phyloP scores from a whole-genome alignment of 2,329 filamentous ascomycete species.

The Elsinoe necatrix region DNA sequence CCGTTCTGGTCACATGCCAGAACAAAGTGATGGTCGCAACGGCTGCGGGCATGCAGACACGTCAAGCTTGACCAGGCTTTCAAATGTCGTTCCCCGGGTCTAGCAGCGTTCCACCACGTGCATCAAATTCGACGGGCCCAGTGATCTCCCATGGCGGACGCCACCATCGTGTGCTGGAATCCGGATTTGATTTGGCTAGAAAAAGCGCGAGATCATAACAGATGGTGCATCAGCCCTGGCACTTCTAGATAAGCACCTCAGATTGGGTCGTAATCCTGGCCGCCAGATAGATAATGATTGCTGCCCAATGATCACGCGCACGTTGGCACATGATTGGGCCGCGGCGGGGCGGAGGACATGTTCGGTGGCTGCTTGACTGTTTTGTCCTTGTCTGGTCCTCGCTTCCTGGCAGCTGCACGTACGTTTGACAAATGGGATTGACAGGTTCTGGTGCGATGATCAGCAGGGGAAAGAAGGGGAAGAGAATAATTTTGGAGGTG shows the following conservation, averaged over 20 bases:
- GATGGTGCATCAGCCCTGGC: not conserved
- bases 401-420: not conserved
- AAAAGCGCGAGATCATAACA: not conserved
- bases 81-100: not conserved
- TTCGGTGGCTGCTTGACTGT: not conserved
- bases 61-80: not conserved
- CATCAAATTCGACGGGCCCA: not conserved
- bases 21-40: not conserved
- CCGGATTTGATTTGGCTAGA: constrained; percentile 2
- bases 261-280: not conserved
- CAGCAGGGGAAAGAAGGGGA: constrained; percentile 3
- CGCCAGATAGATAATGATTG: not conserved
- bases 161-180: constrained; percentile 4
- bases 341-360: constrained; percentile 1
- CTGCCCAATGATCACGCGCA: constrained; percentile 13
- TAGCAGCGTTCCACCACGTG: not conserved
- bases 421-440: not conserved
- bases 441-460: not conserved
- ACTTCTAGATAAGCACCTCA: not conserved
- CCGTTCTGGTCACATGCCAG: not conserved
- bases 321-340: constrained; percentile 14
- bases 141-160: not conserved
- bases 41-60: not conserved
- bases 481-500: not conserved
- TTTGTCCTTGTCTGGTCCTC: not conserved